Evolutionary conservation across 768 basidiomycete species (phyloP), one percentile per base, ranked within the genome.

Genomic region (Psilocybe azurescens): DNA sequence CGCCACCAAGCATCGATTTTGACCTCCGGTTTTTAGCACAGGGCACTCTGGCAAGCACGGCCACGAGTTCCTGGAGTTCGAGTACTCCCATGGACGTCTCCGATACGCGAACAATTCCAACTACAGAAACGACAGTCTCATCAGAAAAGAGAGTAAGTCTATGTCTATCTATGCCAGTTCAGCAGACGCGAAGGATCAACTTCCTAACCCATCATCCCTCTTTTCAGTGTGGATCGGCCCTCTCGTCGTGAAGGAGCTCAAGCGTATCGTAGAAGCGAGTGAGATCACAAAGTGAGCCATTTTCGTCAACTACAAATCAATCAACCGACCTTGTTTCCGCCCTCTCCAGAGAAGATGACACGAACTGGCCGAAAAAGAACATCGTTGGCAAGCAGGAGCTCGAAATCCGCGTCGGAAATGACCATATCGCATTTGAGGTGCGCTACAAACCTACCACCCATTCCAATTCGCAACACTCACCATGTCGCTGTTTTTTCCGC

Each of bases 71-170:
- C 84, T 99, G 50, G 97, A 99, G 75, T 99, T 99, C 70, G 97
- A 99, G 76, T 98, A 98, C 79, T 91, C 94, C 13, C 93, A 96
- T 80, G 97, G 97, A 41, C 90, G 97, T 66, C 84, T 99, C 58
- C 87, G 97, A 67, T 99, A 99, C 75, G 97, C 97, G 64, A 97
- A 99, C 82, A 99, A 99, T 82, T 98, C 97, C 9, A 99, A 99
- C 78, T 99, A 99, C 79, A 82, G 97, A 33, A 99, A 99, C 70
- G 97, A 99, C 79, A 92, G 90, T 75, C 80, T 99, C 53, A 99
- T 99, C 73, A 87, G 97, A 64, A 99, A 99, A 93, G 97, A 99
- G 78, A 97, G 96, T 97, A 68, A 70, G 94, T 84, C 33, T 41
- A 39, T 53, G 49, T 30, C 56, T 28, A 32, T 36, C 11, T 36